Evolutionary conservation across 1,284 basidiomycete species (phyloP), one percentile per base, ranked within the genome.

Genomic region (Apiotrichum veenhuisii): DNA sequence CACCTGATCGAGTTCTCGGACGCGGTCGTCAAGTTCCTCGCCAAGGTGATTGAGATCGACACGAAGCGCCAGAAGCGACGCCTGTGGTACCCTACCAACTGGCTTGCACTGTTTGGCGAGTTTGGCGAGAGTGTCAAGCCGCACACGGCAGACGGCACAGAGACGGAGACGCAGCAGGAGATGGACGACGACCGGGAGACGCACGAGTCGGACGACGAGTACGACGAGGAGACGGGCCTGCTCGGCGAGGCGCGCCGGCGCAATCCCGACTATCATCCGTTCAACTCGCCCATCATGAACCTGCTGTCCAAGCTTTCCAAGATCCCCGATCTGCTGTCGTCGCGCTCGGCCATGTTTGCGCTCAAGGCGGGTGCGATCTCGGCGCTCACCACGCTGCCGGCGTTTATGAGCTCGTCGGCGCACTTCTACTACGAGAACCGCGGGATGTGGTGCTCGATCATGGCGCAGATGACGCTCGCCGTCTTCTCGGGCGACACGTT

Each of bases 291-390:
- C 1, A 41, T 51, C 0, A 66, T 78, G 20, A 58, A 70, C 42
- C 26, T 73, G 3, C 64, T 79, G 1, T 65, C 73, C 9, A 58
- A 61, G 18, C 37, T 75, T 2, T 55, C 63, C 17, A 45, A 50
- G 2, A 47, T 71, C 14, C 52, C 65, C 0, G 69, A 75, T 25
- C 40, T 73, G 8, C 55, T 77, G 0, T 65, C 70, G 20, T 72
- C 69, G 17, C 66, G 72, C 22, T 76, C 78, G 51, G 74, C 60
- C 27, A 76, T 91, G 57, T 94, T 86, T 62, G 88, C 87, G 0
- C 53, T 92, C 62, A 95, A 95, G 74, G 89, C 87, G 0, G 89
- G 84, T 0, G 62, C 86, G 11, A 70, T 93, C 48, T 84, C 86
- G 40, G 80, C 84, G 81, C 57, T 75, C 40, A 71, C 71, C 4